These are phyloP conservation scores for Xylariaceae sp. DNA, from an alignment of 2,329 filamentous ascomycete genomes.

Conservation along the genomic window DNA sequence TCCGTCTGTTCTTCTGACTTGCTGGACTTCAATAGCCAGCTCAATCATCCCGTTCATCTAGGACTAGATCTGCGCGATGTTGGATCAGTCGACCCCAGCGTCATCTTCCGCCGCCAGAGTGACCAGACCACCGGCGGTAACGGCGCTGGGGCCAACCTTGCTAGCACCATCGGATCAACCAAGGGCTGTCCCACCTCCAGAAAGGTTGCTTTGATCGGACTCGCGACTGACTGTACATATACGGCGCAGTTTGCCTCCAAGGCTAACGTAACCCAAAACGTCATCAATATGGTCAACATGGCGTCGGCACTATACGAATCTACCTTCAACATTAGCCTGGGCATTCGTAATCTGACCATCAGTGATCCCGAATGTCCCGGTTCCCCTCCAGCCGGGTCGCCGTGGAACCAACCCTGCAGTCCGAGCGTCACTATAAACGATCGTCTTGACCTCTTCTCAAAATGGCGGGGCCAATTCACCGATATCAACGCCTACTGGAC, in stretches of 20 bases:
- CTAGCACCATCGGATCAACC: slow-evolving; percentile 78
- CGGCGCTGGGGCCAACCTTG: slow-evolving; percentile 79
- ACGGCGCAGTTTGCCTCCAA: slow-evolving; percentile 72
- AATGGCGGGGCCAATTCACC: slow-evolving; percentile 78
- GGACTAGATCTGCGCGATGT: slow-evolving; percentile 59
- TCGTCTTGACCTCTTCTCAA: slow-evolving; percentile 85
- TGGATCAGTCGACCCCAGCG: slow-evolving; percentile 66
- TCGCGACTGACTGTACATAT: slow-evolving; percentile 94
- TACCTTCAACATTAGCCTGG: slow-evolving; percentile 94
- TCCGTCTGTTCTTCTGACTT: slow-evolving; percentile 71
- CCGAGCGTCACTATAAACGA: slow-evolving; percentile 69
- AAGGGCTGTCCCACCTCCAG: slow-evolving; percentile 88
- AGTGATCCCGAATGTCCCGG: slow-evolving; percentile 77
- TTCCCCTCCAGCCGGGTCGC: slow-evolving; percentile 67
- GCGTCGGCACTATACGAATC: slow-evolving; percentile 88
- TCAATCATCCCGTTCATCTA: slow-evolving; percentile 71
- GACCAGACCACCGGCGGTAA: slow-evolving; percentile 71
- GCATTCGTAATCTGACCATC: slow-evolving; percentile 84
- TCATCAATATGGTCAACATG: slow-evolving; percentile 83
- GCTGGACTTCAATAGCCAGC: slow-evolving; percentile 79
- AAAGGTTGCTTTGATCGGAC: slow-evolving; percentile 88
- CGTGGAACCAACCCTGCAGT: slow-evolving; percentile 85
- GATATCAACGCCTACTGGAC: slow-evolving; percentile 96
- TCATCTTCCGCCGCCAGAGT: slow-evolving; percentile 76
- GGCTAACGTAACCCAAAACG: slow-evolving; percentile 70